A percentile compares a stretch with the other conserved stretches of the same genome.
These are phyloP conservation scores for Alternaria triticina DNA, from an alignment of 2,329 filamentous ascomycete species.

Conservation along the genomic window DNA sequence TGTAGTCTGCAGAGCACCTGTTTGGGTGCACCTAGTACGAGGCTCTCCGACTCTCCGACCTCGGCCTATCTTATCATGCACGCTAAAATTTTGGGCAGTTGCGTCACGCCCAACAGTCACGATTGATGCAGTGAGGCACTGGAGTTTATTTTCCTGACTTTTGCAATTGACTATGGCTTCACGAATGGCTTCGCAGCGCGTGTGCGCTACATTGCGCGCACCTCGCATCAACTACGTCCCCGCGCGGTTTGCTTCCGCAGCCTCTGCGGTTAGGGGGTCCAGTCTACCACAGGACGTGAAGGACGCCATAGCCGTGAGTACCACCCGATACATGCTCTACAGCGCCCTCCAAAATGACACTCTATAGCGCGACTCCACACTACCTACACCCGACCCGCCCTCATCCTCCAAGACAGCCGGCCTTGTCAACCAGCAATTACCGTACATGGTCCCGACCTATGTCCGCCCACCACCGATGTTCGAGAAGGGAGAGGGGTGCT, in stretches of 20 bases:
- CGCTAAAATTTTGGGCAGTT: conserved; percentile 25
- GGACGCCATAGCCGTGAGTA: conserved; percentile 50
- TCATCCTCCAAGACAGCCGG: conserved; percentile 75
- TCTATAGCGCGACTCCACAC: conserved; percentile 38
- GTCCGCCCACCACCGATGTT: conserved; percentile 89
- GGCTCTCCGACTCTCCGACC: conserved; percentile 19
- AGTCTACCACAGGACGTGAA: conserved; percentile 51
- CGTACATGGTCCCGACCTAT: conserved; percentile 96
- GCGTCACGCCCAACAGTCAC: conserved; percentile 18
- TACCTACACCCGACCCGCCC: conserved; percentile 75
- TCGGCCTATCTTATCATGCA: conserved; percentile 24
- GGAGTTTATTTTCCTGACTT: conserved; percentile 6
- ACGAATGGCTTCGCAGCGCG: conserved; percentile 35
- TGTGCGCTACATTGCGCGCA: conserved; percentile 35
- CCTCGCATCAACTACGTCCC: conserved; percentile 27
- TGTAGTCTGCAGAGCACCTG: neutral
- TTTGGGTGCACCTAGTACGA: neutral
- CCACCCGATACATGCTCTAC: neutral
- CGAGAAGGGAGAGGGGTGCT: conserved; percentile 83
- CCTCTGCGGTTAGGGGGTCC: conserved; percentile 46
- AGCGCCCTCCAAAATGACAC: conserved; percentile 13
- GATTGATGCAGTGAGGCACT: conserved; percentile 11
- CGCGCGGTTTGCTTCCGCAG: conserved; percentile 49
- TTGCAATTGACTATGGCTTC: conserved; percentile 35
- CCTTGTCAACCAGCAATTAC: conserved; percentile 75